These are phyloP conservation scores for Chytriomyces sp. DNA, from an alignment of 192 early-diverging fungal genomes.

Conservation along the genomic window DNA sequence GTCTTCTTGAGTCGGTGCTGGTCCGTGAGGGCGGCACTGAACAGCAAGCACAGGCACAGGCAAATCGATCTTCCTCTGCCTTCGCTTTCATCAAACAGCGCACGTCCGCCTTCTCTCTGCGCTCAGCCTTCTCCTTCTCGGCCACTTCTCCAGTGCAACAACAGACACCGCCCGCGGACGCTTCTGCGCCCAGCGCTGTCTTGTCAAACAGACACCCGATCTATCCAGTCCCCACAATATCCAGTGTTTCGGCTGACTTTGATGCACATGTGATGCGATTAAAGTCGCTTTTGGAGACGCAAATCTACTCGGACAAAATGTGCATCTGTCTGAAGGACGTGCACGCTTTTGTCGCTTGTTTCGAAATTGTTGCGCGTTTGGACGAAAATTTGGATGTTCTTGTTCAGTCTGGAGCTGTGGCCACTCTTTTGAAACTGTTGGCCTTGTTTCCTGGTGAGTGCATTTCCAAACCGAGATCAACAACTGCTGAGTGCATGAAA, in stretches of 20 bases:
- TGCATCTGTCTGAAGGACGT: slow-evolving; percentile 1
- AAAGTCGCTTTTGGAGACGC: background rate
- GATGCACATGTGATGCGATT: background rate
- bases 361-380: slow-evolving; percentile 46
- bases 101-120: too few relatives aligned
- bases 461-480: too few relatives aligned
- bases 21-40: too few relatives aligned
- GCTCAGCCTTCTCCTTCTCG: too few relatives aligned
- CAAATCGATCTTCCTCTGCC: too few relatives aligned
- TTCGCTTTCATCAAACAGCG: too few relatives aligned
- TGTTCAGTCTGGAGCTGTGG: slow-evolving; percentile 27
- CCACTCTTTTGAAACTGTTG: slow-evolving; percentile 10
- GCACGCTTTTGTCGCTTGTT: slow-evolving; percentile 20
- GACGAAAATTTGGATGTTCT: slow-evolving; percentile 43
- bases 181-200: background rate
- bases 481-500: too few relatives aligned
- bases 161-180: too few relatives aligned
- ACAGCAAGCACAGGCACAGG: too few relatives aligned
- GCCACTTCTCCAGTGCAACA: too few relatives aligned
- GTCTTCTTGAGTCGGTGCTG: too few relatives aligned
- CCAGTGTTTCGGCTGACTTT: background rate
- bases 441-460: slow-evolving; percentile 2
- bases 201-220: background rate
- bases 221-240: background rate
- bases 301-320: background rate